Base-by-base conservation (phyloP, 2,329 filamentous ascomycete genomes). In the Pezicula carpinea region DNA sequence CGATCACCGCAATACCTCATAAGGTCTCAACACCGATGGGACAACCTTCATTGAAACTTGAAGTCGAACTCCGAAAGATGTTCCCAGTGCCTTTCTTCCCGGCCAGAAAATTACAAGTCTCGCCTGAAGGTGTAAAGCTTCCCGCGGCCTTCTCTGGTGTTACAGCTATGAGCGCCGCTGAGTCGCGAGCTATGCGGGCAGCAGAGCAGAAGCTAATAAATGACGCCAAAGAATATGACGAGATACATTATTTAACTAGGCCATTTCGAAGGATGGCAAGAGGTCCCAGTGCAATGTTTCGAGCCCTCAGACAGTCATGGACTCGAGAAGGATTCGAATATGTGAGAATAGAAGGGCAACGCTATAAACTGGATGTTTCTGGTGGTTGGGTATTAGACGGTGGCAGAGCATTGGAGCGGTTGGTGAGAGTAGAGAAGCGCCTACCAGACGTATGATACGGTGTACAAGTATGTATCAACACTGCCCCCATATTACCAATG, bases 351-450 rank as follows among this genome's bases (percentile, higher is more conserved):
- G 66, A 74, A 10, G 72, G 68, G 15, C 63, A 65, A n/a, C 43
- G n/a, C 44, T 81, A 78, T 60, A 83, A 81, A 66, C 61, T 84
- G 18, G 80, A 83, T 54, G 68, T 82, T 14, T 69, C 68, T 3
- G 71, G 72, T 33, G 79, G 77, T 1, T 82, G 77, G 67, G 76
- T 76, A 18, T 68, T 82, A 41, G 80, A 84, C 34, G 69, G 75
- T 4, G 82, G 82, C 36, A 70, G 69, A 46, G 77, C 77, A 3
- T 60, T 85, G 44, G 80, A 84, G 64, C 71, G 75, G 52, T 58
- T 85, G 33, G 70, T 78, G 26, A 59, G 54, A 59, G 65, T 55
- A 47, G 58, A 48, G 59, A 42, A 22, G 21, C 26, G 26, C 13
- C 26, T 29, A 29, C 26, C 26, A 29, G 26, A 29, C 8, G 26